Evolutionary conservation across 75 land plant genomes (phyloP).

Genomic region (Sequoia sempervirens): DNA sequence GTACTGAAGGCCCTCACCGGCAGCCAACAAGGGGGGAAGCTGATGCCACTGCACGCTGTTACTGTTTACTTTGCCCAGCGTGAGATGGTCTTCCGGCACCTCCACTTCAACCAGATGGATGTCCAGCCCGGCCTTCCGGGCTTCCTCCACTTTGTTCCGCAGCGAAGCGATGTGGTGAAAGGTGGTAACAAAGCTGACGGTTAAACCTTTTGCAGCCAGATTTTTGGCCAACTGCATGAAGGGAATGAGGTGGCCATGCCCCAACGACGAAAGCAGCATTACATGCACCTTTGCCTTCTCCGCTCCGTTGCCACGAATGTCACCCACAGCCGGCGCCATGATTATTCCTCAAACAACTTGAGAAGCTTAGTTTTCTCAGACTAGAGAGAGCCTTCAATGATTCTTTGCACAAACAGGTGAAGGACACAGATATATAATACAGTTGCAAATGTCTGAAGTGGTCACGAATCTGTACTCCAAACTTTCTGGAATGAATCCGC

Average conservation of each 20-base stretch:
- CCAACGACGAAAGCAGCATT: neutral
- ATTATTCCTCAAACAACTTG: too few species aligned
- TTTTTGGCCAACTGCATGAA: neutral
- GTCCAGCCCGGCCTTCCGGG: neutral
- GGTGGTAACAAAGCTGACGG: neutral
- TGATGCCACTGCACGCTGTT: neutral
- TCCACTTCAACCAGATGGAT: neutral
- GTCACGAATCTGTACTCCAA: too few species aligned
- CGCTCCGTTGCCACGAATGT: neutral
- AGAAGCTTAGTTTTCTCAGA: too few species aligned
- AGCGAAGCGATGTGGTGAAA: neutral
- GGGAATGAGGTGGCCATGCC: neutral
- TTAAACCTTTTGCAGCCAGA: neutral
- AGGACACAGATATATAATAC: too few species aligned
- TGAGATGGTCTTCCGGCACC: neutral
- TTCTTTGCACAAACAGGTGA: too few species aligned
- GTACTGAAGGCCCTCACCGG: conserved; percentile 7
- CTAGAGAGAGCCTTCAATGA: too few species aligned
- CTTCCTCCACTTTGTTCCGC: neutral
- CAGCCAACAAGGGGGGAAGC: neutral
- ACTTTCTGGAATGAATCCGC: too few species aligned
- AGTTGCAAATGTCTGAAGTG: too few species aligned
- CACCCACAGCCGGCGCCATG: too few species aligned
- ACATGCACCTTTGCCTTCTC: neutral
- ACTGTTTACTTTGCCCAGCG: neutral